Conservation (phyloP, 768 basidiomycete species). For the Calvatia gigantea region DNA sequence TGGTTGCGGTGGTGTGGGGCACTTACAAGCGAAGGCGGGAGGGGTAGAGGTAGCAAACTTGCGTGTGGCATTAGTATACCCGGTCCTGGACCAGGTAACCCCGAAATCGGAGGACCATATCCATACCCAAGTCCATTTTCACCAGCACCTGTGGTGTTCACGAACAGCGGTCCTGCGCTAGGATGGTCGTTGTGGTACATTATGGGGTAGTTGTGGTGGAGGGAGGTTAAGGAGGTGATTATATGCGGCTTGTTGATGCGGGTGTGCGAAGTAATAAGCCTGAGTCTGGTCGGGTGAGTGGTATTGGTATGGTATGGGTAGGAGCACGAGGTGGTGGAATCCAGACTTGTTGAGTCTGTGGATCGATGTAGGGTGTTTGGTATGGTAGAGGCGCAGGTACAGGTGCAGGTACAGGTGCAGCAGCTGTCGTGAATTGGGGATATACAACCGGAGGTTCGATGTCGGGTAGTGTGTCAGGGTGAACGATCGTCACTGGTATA, state of each 20-base stretch:
- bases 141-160: not conserved
- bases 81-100: slow-evolving; percentile 31
- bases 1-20: not conserved
- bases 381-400: slow-evolving; percentile 16
- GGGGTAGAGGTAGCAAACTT: no score
- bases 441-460: slow-evolving; percentile 8
- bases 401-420: slow-evolving; percentile 1
- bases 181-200: slow-evolving; percentile 38
- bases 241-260: not conserved
- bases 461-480: slow-evolving; percentile 55
- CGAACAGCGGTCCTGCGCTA: slow-evolving; percentile 37
- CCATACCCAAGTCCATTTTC: not conserved
- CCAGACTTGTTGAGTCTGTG: slow-evolving; percentile 44
- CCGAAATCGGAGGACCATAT: slow-evolving; percentile 22
- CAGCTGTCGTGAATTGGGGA: slow-evolving; percentile 1
- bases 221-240: not conserved
- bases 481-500: slow-evolving; percentile 61
- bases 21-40: not conserved
- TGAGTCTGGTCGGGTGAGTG: not conserved
- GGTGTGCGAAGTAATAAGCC: not conserved
- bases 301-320: slow-evolving; percentile 16
- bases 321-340: slow-evolving; percentile 38
- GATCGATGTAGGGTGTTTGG: slow-evolving; percentile 29
- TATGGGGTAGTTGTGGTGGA: not conserved
- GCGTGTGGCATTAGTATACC: no score